These are phyloP conservation scores for Mycena galericulata DNA, from an alignment of 768 basidiomycete species.

Conservation along the genomic window DNA sequence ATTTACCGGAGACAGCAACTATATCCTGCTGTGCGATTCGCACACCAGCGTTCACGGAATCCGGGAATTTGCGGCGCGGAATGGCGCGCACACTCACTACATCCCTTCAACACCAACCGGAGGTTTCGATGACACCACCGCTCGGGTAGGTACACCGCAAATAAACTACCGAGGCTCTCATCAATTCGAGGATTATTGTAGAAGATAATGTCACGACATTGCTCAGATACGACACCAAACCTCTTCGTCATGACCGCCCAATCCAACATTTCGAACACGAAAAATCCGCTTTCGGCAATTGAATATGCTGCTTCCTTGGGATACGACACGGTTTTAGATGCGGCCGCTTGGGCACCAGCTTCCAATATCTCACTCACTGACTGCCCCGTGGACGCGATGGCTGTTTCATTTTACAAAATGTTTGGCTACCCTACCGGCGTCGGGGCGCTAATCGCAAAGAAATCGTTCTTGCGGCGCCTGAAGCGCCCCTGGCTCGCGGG, in stretches of 20 bases:
- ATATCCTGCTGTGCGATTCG: conserved; percentile 79
- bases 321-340: conserved; percentile 80
- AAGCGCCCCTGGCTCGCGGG: conserved; percentile 88
- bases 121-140: conserved; percentile 66
- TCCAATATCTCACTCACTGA: conserved; percentile 74
- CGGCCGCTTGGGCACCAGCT: conserved; percentile 83
- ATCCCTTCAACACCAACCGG: conserved; percentile 72
- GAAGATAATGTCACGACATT: conserved; percentile 63
- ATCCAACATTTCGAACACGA: conserved; percentile 85
- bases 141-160: conserved; percentile 65
- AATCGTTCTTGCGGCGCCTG: conserved; percentile 69
- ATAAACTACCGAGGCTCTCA: not conserved
- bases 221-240: conserved; percentile 61
- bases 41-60: conserved; percentile 90
- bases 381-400: conserved; percentile 83
- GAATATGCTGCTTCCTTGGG: conserved; percentile 73
- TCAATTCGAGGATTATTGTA: conserved; percentile 44
- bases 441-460: conserved; percentile 81
- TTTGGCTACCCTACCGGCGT: conserved; percentile 90
- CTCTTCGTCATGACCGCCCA: conserved; percentile 83
- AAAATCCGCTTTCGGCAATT: conserved; percentile 73
- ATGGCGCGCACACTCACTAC: conserved; percentile 70
- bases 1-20: conserved; percentile 64
- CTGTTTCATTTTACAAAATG: conserved; percentile 90
- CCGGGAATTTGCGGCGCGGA: conserved; percentile 70